Evolutionary conservation across 2,329 filamentous ascomycete species (phyloP), one percentile per base, ranked within the genome.

Genomic region (Pseudocercospora pini-densiflorae): DNA sequence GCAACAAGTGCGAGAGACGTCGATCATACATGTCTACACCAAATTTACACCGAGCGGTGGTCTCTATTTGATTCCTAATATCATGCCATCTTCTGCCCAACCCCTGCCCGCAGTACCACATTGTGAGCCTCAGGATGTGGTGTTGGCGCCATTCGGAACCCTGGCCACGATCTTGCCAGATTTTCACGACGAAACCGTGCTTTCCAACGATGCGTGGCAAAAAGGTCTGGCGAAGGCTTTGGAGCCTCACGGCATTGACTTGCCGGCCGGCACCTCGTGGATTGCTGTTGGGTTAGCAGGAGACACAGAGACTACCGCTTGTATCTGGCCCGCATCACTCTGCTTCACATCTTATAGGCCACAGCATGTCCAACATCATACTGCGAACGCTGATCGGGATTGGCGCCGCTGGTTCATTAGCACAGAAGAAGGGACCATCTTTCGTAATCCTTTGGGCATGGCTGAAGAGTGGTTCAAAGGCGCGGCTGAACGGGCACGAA

Each of bases 391-490:
- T 19, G 54, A 61, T 21, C n/a, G 49, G 16, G 65, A 70, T 27
- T 76, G 75, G 74, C 67, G 67, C 24, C 47, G 49, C 27, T 75
- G 70, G 71, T 74, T 76, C 49, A 57, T 64, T 29, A 63, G 63
- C 12, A 43, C 57, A 7, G 61, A 65, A 7, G 61, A 66, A 27
- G 64, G 70, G 1, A 61, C 61, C 21, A 77, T 77, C n/a, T 81
- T 79, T 71, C 64, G 65, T 40, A 65, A 73, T 63, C 73, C 73
- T 16, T 59, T 77, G 21, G 63, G 67, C 4, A 59, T 71, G n/a
- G 73, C 74, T 2, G 71, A 77, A 59, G 69, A 73, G 19, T 77
- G 75, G 76, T 72, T 72, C 55, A 64, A 57, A 23, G 65, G 61
- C 23, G 66, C 65, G 19, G 60, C 63, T 14, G 70, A 73, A n/a